Evolutionary conservation across 2,329 filamentous ascomycete species (phyloP), one percentile per base, ranked within the genome.

Genomic region (Phialemoniopsis sp.): DNA sequence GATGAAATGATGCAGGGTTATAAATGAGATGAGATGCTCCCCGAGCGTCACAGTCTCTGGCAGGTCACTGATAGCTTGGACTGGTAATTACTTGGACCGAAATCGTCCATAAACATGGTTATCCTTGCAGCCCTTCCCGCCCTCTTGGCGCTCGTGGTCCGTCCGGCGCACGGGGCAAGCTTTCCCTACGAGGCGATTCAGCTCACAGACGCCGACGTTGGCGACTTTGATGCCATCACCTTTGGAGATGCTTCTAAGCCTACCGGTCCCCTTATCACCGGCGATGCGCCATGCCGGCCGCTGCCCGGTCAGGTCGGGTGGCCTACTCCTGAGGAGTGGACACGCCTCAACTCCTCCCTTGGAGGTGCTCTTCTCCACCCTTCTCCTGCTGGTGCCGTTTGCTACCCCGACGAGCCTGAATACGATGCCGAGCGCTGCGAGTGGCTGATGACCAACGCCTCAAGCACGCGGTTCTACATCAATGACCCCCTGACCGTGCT

Each of bases 341-440:
- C 46, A 10, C 45, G 32, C 14, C 46, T 62, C 34, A 58, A 57
- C 36, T 43, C 45, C 45, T 46, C 52, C 12, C 50, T 63, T 13
- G 52, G 47, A 29, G 56, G 56, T n/a, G 54, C 50, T 12, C 49
- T 64, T 13, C 55, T 65, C 33, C 52, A 55, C 29, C 61, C 59
- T 16, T 42, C 53, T 4, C 59, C 61, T 5, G 51, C 55, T 2
- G 60, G 53, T 3, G 55, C 58, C 14, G 59, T 53, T 15, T 65
- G 62, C 47, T 64, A 63, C 36, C 39, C 38, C 3, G 45, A 50
- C 32, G 53, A 51, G 3, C 50, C 52, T 4, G 46, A 43, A 12
- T 56, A 58, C 43, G 44, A 62, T 45, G 43, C 44, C 7, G 49
- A 49, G 15, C 50, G 49, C 37, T 64, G 62, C 43, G 46, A 48